A percentile compares a stretch with the other conserved stretches of the same genome.
phyloP scores from a whole-genome alignment of 768 basidiomycete species.

The Leccinellum albellum region DNA sequence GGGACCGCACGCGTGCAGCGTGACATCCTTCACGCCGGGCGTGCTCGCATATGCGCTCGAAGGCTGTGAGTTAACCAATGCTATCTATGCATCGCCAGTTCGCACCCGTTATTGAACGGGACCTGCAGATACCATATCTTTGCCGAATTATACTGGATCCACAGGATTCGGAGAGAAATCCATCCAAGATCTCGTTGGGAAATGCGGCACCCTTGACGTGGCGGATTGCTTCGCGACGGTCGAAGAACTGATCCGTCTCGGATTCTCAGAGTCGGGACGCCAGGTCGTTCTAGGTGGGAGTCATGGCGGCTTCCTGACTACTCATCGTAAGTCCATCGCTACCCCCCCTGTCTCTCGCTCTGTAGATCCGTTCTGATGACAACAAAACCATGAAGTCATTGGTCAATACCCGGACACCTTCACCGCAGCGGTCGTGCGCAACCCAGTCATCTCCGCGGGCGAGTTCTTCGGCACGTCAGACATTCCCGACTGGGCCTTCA shows the following conservation, averaged over 20 bases:
- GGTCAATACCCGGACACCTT: conserved; percentile 60
- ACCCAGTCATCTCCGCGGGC: conserved; percentile 64
- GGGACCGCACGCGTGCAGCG: conserved; percentile 53
- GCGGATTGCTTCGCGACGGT: conserved; percentile 58
- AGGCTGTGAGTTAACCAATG: conserved; percentile 48
- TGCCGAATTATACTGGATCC: conserved; percentile 68
- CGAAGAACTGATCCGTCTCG: conserved; percentile 45
- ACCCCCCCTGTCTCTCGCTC: background rate
- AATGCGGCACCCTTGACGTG: conserved; percentile 64
- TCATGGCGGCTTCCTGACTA: conserved; percentile 65
- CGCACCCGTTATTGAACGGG: background rate
- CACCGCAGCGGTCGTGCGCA: conserved; percentile 59
- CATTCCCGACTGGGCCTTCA: conserved; percentile 65
- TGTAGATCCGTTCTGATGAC: background rate
- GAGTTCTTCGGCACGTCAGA: conserved; percentile 50
- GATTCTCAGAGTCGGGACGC: conserved; percentile 48
- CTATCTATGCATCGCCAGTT: background rate
- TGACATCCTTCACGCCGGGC: conserved; percentile 45
- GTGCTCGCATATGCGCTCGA: conserved; percentile 48
- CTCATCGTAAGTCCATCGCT: conserved; percentile 30
- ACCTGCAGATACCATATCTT: conserved; percentile 49
- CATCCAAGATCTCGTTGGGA: conserved; percentile 51
- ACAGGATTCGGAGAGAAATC: conserved; percentile 62
- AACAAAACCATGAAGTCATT: conserved; percentile 38
- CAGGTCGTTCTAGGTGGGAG: conserved; percentile 62